phyloP scores from a whole-genome alignment of 2,329 filamentous ascomycete species.

The Bipolaris gigantea region DNA sequence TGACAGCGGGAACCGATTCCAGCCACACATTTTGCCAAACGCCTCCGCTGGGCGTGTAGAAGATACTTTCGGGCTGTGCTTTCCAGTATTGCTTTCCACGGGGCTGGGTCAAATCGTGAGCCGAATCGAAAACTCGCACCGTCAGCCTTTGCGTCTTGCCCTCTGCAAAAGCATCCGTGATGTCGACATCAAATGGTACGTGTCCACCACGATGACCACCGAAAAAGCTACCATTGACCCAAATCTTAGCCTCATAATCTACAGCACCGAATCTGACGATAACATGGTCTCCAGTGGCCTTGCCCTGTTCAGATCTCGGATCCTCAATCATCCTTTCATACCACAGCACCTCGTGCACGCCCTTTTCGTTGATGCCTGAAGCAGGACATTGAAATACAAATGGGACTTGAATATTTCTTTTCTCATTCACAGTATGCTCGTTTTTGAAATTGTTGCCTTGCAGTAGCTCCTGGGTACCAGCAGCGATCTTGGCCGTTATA shows the following conservation, averaged over 20 bases:
- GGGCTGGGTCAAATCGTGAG: slow-evolving; percentile 65
- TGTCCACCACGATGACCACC: slow-evolving; percentile 62
- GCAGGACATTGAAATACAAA: slow-evolving; percentile 67
- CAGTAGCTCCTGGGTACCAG: slow-evolving; percentile 53
- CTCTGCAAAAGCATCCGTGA: slow-evolving; percentile 52
- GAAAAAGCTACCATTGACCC: slow-evolving; percentile 57
- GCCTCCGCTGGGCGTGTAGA: slow-evolving; percentile 61
- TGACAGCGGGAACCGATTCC: slow-evolving; percentile 57
- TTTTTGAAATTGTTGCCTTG: slow-evolving; percentile 50
- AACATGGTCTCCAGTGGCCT: slow-evolving; percentile 46
- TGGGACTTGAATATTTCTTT: slow-evolving; percentile 62
- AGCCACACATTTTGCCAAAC: slow-evolving; percentile 63
- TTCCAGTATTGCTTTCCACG: slow-evolving; percentile 70
- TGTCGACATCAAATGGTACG: slow-evolving; percentile 60
- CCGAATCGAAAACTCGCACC: slow-evolving; percentile 64
- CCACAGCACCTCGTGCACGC: slow-evolving; percentile 69
- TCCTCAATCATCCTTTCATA: slow-evolving; percentile 61
- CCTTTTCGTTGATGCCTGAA: slow-evolving; percentile 63
- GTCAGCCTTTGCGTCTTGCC: slow-evolving; percentile 47
- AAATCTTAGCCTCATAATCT: slow-evolving; percentile 63
- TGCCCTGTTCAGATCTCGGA: slow-evolving; percentile 51
- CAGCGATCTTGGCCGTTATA: slow-evolving; percentile 54
- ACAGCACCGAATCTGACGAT: slow-evolving; percentile 63
- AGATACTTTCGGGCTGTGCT: slow-evolving; percentile 62
- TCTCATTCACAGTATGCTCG: slow-evolving; percentile 43